Evolutionary conservation across 768 basidiomycete genomes (phyloP), one percentile per base, ranked within the genome.

Genomic region (Tulasnella sp.): DNA sequence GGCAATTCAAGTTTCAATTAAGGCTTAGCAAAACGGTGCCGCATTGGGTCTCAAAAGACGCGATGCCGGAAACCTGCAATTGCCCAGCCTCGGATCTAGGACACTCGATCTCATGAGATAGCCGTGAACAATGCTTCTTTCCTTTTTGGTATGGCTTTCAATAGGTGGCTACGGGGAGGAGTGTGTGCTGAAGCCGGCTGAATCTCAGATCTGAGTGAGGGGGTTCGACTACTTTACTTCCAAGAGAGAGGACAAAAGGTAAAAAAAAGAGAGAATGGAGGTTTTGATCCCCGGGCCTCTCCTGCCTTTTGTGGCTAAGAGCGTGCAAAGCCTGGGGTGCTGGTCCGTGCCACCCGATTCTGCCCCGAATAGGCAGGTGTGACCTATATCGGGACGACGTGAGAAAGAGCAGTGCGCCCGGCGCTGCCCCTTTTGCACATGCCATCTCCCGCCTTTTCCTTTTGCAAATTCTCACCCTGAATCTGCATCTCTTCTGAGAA

Each of bases 211-310:
- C 62, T 68, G 12, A 36, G 31, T 1, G 16, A 1, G 10, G 39
- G 10, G 39, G 39, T 40, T 40, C 39, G 10, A 40, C 39, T 16
- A 58, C 24, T n/a, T 58, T 68, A 24, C 62, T 68, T 68, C 62
- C 62, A 68, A 68, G 62, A 68, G 62, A 68, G 62, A 68, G 62
- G 62, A 68, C 62, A 68, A 68, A 68, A 68, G 62, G 62, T 27
- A 68, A 68, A 36, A n/a, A 31, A 58, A 27, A 58, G 10, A 44
- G 1, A 1, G 1, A 44, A 42, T 10, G 21, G 48, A 48, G 10
- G 21, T 48, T 21, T 52, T 36, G 10, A 36, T 34, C 27, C n/a
- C 12, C 34, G 62, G 62, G 62, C 1, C 62, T 68, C 62, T 68
- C 62, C 62, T 68, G 27, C 62, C 62, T 68, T 31, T 68, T 68